phyloP scores from a whole-genome alignment of 2,329 filamentous ascomycete genomes.

The Xylaria sp. region DNA sequence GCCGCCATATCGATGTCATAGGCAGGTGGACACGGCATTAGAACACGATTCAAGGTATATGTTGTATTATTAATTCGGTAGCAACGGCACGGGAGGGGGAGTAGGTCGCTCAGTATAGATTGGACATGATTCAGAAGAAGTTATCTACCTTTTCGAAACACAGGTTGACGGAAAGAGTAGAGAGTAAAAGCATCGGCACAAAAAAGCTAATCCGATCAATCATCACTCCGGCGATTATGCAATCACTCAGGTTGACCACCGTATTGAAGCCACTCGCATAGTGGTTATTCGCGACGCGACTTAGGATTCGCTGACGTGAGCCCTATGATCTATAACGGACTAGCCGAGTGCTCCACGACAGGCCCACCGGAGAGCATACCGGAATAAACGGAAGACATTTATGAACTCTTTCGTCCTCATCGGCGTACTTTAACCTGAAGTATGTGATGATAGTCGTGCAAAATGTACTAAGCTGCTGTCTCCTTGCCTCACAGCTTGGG shows the following conservation, averaged over 20 bases:
- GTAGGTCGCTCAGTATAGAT: not conserved
- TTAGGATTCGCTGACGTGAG: not conserved
- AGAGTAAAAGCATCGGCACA: not conserved
- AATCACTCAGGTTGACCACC: not conserved
- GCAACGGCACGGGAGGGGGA: not conserved
- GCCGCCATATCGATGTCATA: not conserved
- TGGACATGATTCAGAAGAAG: conserved; percentile 16
- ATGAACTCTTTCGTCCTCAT: not conserved
- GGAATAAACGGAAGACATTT: not conserved
- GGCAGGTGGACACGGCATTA: not conserved
- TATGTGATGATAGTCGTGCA: not conserved
- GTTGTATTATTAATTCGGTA: conserved; percentile 1
- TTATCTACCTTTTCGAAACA: not conserved
- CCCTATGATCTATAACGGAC: not conserved
- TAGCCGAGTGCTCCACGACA: not conserved
- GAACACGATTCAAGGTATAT: conserved; percentile 6
- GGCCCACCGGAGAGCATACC: not conserved
- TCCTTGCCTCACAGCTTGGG: not conserved
- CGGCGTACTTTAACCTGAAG: not conserved
- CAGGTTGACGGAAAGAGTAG: not conserved
- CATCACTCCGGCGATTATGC: not conserved
- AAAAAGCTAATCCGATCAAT: too few relatives aligned
- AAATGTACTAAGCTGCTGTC: not conserved
- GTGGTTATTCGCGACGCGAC: not conserved
- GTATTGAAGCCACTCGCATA: not conserved